Evolutionary conservation across 306 rosid species (phyloP), one percentile per base, ranked within the genome.

Genomic region (Begonia loranthoides): DNA sequence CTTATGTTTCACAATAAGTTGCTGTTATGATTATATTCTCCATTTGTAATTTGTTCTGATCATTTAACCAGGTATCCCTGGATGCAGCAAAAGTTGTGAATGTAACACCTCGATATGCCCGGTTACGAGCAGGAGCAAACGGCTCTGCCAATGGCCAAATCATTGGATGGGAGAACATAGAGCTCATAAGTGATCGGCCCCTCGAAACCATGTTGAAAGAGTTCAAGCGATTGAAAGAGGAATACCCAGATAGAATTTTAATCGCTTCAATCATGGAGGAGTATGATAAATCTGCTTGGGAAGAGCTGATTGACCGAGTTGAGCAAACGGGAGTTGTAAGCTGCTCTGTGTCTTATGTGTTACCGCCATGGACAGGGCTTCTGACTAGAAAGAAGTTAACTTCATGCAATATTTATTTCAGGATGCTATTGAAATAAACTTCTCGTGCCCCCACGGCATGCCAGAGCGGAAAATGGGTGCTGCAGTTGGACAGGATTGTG

Each of bases 181-280:
- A 90, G 49, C 76, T 90, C 45, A 90, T 90, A 41, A 90, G 99
- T 33, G 99, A 90, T 56, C 70, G 99, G 22, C 88, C 95, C 49
- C 87, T 90, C 55, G 95, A 90, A 47, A 82, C 60, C 13, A 90
- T 90, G 99, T 54, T 90, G 74, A 82, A 86, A 56, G 99, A 90
- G 66, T 78, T 90, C 24, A 78, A 74, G 76, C 94, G 82, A 58
- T 71, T 90, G 12, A 90, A 90, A 63, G 73, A 78, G 47, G 95
- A 90, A 59, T 90, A 72, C 65, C 99, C 99, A 0, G 86, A 86
- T 55, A 80, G 99, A 62, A 86, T 90, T 67, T 86, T 90, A 50
- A 80, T 90, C 52, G 99, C 94, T 75, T 90, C 99, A 51, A 80
- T 90, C 38, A 90, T 90, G 99, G 99, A 90, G 65, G 99, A 86